These are phyloP conservation scores for Piedraia hortae DNA, from an alignment of 2,329 filamentous ascomycete genomes.

Conservation along the genomic window DNA sequence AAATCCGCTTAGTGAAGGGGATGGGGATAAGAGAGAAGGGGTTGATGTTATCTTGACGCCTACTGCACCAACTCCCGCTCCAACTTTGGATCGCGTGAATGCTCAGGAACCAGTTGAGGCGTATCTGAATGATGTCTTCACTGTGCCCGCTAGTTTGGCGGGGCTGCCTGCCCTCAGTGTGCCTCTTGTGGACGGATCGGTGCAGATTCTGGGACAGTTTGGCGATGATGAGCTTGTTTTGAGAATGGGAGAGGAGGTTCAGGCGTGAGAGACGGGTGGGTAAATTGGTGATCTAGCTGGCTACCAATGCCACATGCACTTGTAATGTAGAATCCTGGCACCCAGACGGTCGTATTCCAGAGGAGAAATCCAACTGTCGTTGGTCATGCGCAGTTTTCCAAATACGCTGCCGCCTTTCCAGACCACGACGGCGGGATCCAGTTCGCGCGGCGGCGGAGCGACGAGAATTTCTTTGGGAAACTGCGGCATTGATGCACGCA, in stretches of 20 bases:
- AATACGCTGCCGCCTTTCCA: slow-evolving; percentile 98
- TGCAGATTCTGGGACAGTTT: slow-evolving; percentile 61
- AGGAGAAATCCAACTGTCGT: slow-evolving; percentile 81
- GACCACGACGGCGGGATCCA: slow-evolving; percentile 87
- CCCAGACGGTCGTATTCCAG: slow-evolving; percentile 75
- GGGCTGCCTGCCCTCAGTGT: slow-evolving; percentile 73
- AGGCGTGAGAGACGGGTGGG: not conserved
- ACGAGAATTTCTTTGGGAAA: slow-evolving; percentile 40
- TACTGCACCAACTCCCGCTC: slow-evolving; percentile 54
- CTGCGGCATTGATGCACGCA: slow-evolving; percentile 36
- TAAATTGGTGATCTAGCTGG: not conserved
- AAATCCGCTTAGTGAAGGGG: slow-evolving; percentile 33
- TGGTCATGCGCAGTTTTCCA: slow-evolving; percentile 57
- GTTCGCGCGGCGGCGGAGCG: slow-evolving; percentile 51
- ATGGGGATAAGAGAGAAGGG: slow-evolving; percentile 23
- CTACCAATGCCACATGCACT: slow-evolving; percentile 36
- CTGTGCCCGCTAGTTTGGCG: slow-evolving; percentile 77
- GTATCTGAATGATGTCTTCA: slow-evolving; percentile 88
- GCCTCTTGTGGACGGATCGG: slow-evolving; percentile 24
- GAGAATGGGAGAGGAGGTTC: not conserved
- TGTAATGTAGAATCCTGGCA: slow-evolving; percentile 56
- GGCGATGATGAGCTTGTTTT: slow-evolving; percentile 30
- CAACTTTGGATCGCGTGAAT: slow-evolving; percentile 30
- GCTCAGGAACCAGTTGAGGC: slow-evolving; percentile 33
- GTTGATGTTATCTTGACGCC: slow-evolving; percentile 76